phyloP scores from a whole-genome alignment of 176 grass and related monocot genomes.

The Aegilops umbellulata region DNA sequence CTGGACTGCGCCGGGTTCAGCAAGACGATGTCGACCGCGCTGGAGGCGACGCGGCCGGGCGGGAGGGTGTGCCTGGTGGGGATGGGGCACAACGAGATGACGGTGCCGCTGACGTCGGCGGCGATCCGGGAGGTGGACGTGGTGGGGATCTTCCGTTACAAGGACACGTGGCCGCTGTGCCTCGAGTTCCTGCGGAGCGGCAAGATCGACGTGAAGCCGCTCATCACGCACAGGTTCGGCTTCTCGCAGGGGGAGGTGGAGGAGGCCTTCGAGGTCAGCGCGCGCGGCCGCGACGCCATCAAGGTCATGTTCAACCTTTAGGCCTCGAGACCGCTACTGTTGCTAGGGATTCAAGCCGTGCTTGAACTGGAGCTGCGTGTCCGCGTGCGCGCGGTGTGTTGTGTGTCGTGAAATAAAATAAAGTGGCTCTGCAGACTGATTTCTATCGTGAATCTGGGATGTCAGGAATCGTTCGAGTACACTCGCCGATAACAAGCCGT shows the following conservation, averaged over 20 bases:
- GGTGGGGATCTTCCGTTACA: conserved; percentile 84
- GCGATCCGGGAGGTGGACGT: conserved; percentile 79
- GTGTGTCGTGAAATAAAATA: neutral
- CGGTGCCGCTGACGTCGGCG: conserved; percentile 80
- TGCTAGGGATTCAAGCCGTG: neutral
- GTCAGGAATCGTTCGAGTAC: no score
- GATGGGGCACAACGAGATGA: conserved; percentile 95
- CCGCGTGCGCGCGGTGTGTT: neutral
- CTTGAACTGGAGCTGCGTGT: neutral
- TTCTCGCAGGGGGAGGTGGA: conserved; percentile 83
- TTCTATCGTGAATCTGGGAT: neutral
- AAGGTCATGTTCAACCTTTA: conserved; percentile 99
- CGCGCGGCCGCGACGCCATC: conserved; percentile 73
- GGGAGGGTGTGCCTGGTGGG: conserved; percentile 85
- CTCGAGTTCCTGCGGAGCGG: conserved; percentile 62
- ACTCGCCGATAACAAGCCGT: no score
- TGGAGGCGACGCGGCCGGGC: conserved; percentile 64
- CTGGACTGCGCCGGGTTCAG: conserved; percentile 85
- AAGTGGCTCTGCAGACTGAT: neutral
- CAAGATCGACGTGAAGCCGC: conserved; percentile 86
- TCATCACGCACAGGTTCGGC: conserved; percentile 84
- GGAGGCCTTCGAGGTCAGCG: conserved; percentile 89
- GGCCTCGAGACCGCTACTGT: neutral
- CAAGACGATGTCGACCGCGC: conserved; percentile 88
- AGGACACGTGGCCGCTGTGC: conserved; percentile 91